Conservation (phyloP, 2,329 filamentous ascomycete genomes). For the Coniella vitis region DNA sequence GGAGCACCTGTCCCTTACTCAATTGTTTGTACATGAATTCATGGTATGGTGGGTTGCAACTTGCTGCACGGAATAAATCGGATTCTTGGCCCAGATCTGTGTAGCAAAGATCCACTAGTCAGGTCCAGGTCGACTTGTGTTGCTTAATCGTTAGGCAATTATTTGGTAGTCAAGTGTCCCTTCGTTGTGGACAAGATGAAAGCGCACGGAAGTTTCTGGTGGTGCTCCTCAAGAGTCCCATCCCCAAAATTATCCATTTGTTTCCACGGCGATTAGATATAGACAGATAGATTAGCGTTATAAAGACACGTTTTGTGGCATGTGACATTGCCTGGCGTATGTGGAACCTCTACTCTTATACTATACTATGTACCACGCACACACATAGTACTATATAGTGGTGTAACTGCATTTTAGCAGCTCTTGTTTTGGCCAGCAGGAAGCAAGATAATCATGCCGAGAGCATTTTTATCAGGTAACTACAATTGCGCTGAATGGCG, state of each 20-base stretch:
- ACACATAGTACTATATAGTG: too few relatives aligned
- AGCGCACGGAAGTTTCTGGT: too few relatives aligned
- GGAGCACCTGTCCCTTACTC: not conserved
- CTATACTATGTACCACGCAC: constrained; percentile 5
- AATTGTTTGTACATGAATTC: not conserved
- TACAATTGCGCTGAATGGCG: constrained; percentile 12
- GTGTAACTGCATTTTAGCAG: too few relatives aligned
- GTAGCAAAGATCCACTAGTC: not conserved
- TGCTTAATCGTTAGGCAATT: too few relatives aligned
- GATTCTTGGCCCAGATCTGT: constrained; percentile 3
- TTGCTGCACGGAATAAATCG: not conserved
- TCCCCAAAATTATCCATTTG: too few relatives aligned
- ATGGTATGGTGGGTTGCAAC: not conserved
- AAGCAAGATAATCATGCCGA: not conserved
- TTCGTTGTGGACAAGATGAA: too few relatives aligned
- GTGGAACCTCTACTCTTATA: not conserved
- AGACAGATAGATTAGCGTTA: too few relatives aligned
- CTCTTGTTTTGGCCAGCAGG: not conserved
- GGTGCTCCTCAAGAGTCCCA: too few relatives aligned
- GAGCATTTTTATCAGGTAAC: constrained; percentile 13
- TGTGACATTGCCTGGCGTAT: too few relatives aligned
- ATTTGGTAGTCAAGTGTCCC: too few relatives aligned
- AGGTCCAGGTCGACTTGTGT: not conserved
- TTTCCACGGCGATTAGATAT: too few relatives aligned
- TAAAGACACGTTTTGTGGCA: too few relatives aligned